These are phyloP conservation scores for Dissophora ornata DNA, from an alignment of 192 early-diverging fungal species.

Conservation along the genomic window DNA sequence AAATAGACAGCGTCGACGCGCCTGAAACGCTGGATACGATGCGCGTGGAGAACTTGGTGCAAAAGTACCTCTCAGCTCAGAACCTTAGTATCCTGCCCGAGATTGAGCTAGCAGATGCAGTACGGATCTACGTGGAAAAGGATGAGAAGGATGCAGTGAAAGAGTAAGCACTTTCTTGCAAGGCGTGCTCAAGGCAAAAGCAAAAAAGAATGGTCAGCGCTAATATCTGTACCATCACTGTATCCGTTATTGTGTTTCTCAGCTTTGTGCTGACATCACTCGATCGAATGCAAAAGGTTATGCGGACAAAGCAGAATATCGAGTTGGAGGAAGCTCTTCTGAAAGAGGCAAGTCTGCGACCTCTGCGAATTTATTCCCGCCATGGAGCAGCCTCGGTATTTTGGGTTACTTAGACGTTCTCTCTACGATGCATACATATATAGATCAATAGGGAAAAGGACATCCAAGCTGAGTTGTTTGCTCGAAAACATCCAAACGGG, in stretches of 20 bases:
- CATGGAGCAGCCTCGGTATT: no score
- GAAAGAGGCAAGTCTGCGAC: constrained; percentile 20
- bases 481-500: constrained; percentile 37
- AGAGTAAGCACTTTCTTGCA: constrained; percentile 72
- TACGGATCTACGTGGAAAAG: constrained; percentile 85
- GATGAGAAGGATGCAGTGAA: constrained; percentile 86
- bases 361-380: no score
- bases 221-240: no score
- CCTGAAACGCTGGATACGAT: constrained; percentile 74
- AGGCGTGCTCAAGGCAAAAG: no score
- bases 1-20: constrained; percentile 22
- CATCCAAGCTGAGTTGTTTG: constrained; percentile 34
- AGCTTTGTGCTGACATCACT: constrained; percentile 40
- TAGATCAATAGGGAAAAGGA: constrained; percentile 54
- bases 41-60: constrained; percentile 81
- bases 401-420: neutral
- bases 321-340: constrained; percentile 40
- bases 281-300: constrained; percentile 37
- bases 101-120: constrained; percentile 78
- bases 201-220: no score
- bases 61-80: constrained; percentile 72
- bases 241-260: neutral
- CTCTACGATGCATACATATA: neutral
- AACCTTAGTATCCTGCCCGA: constrained; percentile 80
- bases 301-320: constrained; percentile 48